Evolutionary conservation across 2,329 filamentous ascomycete species (phyloP).

Genomic region (Pseudogymnoascus sp.): DNA sequence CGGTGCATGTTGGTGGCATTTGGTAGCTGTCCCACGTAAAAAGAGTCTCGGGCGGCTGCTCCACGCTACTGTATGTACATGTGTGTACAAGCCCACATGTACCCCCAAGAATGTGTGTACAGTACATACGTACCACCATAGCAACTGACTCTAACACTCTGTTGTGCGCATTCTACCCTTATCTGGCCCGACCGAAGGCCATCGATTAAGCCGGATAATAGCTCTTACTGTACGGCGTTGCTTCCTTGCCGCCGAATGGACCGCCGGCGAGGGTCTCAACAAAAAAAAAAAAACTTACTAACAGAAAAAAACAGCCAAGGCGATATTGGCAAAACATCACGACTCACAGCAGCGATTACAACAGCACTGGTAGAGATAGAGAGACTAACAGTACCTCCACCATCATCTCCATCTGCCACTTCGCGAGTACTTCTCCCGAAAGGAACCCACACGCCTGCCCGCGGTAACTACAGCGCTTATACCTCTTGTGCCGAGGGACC

Average conservation of each 20-base stretch:
- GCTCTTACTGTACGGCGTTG: not conserved
- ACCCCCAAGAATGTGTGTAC: not conserved
- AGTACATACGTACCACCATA: not conserved
- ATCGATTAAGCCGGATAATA: not conserved
- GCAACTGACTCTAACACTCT: not conserved
- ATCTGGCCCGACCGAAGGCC: not conserved
- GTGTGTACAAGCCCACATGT: not conserved
- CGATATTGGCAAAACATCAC: not conserved
- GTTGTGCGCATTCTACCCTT: not conserved
- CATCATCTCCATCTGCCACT: not conserved
- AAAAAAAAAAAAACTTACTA: not conserved
- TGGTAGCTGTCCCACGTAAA: conserved; percentile 1
- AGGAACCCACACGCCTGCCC: not conserved
- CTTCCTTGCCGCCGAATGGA: not conserved
- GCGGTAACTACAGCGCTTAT: not conserved
- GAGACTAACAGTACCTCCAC: not conserved
- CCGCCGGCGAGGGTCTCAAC: not conserved
- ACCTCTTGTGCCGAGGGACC: not conserved
- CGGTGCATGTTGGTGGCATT: not conserved
- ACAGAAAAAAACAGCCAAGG: not conserved
- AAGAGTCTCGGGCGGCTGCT: not conserved
- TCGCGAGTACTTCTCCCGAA: conserved; percentile 3
- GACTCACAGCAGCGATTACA: not conserved
- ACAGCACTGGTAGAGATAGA: not conserved
- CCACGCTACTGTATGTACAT: not conserved